A percentile compares a stretch with the other conserved stretches of the same genome.
Conservation (phyloP, 1,139 yeast genomes). For the Suhomyces wounanorum region DNA sequence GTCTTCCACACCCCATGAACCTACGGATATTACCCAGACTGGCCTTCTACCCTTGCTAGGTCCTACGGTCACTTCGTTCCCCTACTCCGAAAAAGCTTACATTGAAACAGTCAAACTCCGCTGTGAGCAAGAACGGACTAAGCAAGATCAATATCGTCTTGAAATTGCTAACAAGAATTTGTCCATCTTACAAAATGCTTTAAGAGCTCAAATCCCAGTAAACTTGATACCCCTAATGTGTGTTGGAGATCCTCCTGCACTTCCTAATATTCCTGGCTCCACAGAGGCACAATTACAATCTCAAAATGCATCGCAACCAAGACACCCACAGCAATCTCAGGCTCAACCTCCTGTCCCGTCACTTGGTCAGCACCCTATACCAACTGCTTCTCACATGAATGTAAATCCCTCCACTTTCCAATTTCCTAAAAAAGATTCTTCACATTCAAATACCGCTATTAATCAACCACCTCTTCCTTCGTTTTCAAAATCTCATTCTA, state of each 20-base stretch:
- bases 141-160: constrained; percentile 73
- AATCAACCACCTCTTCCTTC: neutral
- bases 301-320: constrained; percentile 1
- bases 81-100: constrained; percentile 63
- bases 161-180: constrained; percentile 64
- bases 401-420: neutral
- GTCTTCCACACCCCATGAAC: neutral
- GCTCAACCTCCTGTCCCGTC: neutral
- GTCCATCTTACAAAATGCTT: constrained; percentile 63
- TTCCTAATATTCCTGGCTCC: constrained; percentile 1
- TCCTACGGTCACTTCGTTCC: constrained; percentile 55
- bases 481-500: constrained; percentile 8
- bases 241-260: constrained; percentile 23
- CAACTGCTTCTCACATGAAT: neutral
- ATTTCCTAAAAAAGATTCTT: neutral
- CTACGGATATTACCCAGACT: constrained; percentile 14
- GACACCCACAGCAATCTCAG: neutral
- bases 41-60: constrained; percentile 49
- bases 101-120: constrained; percentile 63
- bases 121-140: constrained; percentile 79
- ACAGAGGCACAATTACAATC: constrained; percentile 1
- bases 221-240: constrained; percentile 68
- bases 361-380: neutral
- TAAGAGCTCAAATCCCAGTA: constrained; percentile 66
- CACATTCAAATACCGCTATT: neutral